These are phyloP conservation scores for Ogataea paraovalis DNA, from an alignment of 805 yeast species.

Conservation along the genomic window DNA sequence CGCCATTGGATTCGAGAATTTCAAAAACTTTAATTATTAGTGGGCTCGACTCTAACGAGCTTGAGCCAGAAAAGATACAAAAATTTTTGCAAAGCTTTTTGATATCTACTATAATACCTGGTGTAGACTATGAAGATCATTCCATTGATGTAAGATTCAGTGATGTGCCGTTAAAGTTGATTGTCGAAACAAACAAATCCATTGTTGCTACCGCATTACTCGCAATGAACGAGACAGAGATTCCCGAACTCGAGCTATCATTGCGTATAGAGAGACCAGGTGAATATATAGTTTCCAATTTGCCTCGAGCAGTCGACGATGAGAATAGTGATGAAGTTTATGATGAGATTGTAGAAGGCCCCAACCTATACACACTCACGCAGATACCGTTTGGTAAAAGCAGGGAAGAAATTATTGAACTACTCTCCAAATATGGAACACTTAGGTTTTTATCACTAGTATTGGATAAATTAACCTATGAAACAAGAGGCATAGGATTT, in stretches of 20 bases:
- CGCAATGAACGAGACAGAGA: conserved; percentile 36
- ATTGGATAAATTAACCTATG: conserved; percentile 43
- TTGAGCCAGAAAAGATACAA: conserved; percentile 33
- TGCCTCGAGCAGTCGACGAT: conserved; percentile 45
- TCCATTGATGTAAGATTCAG: conserved; percentile 27
- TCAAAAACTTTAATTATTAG: conserved; percentile 24
- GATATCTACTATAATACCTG: conserved; percentile 39
- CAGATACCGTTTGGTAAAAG: conserved; percentile 41
- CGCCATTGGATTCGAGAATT: conserved; percentile 24
- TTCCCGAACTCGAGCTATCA: conserved; percentile 30
- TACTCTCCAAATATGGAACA: conserved; percentile 37
- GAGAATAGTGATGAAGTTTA: conserved; percentile 32
- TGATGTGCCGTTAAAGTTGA: conserved; percentile 34
- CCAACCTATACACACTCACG: conserved; percentile 27
- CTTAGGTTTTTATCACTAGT: conserved; percentile 40
- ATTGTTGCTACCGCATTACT: conserved; percentile 52
- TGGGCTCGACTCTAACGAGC: conserved; percentile 17
- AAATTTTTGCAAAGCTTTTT: conserved; percentile 44
- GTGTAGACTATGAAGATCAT: conserved; percentile 30
- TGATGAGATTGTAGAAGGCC: conserved; percentile 37
- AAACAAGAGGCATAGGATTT: conserved; percentile 57
- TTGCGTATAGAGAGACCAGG: conserved; percentile 40
- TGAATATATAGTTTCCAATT: conserved; percentile 33
- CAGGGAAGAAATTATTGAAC: conserved; percentile 40
- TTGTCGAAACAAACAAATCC: conserved; percentile 49